Base-by-base conservation (phyloP, 495 filamentous ascomycete species). In the Aspergillus sparsus region DNA sequence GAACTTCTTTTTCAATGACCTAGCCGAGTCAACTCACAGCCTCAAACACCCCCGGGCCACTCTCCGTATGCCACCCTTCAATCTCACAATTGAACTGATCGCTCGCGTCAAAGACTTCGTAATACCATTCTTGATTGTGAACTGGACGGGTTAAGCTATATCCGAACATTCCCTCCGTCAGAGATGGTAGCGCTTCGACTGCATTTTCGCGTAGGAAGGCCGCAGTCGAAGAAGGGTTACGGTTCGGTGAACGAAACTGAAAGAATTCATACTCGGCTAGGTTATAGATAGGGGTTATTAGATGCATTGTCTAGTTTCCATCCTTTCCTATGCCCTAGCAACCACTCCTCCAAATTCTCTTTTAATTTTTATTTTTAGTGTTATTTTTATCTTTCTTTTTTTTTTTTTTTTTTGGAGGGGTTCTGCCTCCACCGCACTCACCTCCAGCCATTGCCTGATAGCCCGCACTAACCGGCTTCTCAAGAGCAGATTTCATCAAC, bases 111-210 rank as follows among this genome's bases (percentile, higher is more conserved):
- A 90, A 97, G 31, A 97, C 85, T 31, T 87, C 88, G 66, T 98
- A 97, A 66, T 90, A 98, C 68, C 94, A 98, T 16, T 93, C 92
- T 72, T 94, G 87, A 64, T 98, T 97, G 65, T 96, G 91, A 18
- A 92, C 83, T 0, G 94, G 90, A 11, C 93, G 81, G n/a, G 92
- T 96, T 66, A 98, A 76, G 63, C 90, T 94, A 77, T 98, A 98
- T 33, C 93, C 94, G 65, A 97, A 97, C 94, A 98, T 98, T 58
- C 94, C 94, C 71, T 97, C 91, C 16, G 94, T 97, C 34, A 98
- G 67, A 34, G 85, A 71, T 1, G 92, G 91, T 7, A 97, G 82
- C 1, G 83, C 66, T 35, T 88, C 80, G 33, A 87, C 84, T 0
- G 89, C 80, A 65, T 96, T 92, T 27, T 88, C 73, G 61, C 82